A percentile compares a stretch with the other conserved stretches of the same genome.
Evolutionary conservation across 305 asterid genomes (phyloP).

Genomic region (Nicotiana rustica): DNA sequence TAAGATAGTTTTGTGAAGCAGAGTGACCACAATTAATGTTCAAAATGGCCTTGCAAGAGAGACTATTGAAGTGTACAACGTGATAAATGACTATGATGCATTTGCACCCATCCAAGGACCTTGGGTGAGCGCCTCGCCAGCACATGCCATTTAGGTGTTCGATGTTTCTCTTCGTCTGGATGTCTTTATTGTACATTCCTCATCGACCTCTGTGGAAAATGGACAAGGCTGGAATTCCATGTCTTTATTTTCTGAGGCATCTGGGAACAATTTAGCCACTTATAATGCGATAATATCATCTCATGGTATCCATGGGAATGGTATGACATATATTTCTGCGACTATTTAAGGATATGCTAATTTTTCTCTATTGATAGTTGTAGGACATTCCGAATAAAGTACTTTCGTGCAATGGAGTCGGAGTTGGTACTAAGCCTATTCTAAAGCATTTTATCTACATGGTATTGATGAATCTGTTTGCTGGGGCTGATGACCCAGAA

Average conservation of each 20-base stretch:
- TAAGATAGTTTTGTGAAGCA: constrained; percentile 63
- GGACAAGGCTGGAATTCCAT: constrained; percentile 68
- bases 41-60: constrained; percentile 77
- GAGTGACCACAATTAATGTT: constrained; percentile 66
- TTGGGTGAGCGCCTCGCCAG: constrained; percentile 69
- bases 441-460: constrained; percentile 71
- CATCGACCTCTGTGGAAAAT: constrained; percentile 76
- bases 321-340: constrained; percentile 56
- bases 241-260: constrained; percentile 58
- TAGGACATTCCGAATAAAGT: constrained; percentile 74
- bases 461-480: too few species aligned
- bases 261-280: constrained; percentile 54
- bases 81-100: constrained; percentile 47
- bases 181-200: constrained; percentile 73
- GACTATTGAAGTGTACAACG: constrained; percentile 56
- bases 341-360: constrained; percentile 61
- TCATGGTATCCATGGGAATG: constrained; percentile 75
- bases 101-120: constrained; percentile 61
- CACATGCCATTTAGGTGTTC: constrained; percentile 74
- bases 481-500: constrained; percentile 57
- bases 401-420: constrained; percentile 58
- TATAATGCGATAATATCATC: constrained; percentile 79
- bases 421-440: constrained; percentile 58
- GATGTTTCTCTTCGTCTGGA: constrained; percentile 55
- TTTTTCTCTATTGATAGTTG: constrained; percentile 61